These are phyloP conservation scores for Rhizodiscina lignyota DNA, from an alignment of 495 filamentous ascomycete species.

Conservation along the genomic window DNA sequence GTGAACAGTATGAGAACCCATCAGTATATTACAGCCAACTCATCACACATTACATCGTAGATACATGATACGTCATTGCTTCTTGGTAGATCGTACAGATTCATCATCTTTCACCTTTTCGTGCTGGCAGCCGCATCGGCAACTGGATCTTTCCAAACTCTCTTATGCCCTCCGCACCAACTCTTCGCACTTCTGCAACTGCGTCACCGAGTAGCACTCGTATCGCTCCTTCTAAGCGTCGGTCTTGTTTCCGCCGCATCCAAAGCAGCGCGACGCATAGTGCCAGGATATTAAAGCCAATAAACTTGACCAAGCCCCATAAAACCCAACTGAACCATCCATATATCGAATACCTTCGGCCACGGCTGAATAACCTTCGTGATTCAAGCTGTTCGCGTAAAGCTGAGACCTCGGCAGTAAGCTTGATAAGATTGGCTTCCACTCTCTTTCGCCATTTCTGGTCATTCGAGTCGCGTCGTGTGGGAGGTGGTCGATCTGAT, in stretches of 20 bases:
- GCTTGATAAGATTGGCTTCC: constrained; percentile 71
- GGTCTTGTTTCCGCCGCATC: constrained; percentile 63
- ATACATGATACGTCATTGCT: too few relatives aligned
- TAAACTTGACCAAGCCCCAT: constrained; percentile 53
- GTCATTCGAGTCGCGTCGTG: constrained; percentile 8
- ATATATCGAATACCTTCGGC: constrained; percentile 36
- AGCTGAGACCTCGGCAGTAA: constrained; percentile 90
- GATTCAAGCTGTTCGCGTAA: constrained; percentile 79
- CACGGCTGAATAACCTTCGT: constrained; percentile 35
- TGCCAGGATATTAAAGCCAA: constrained; percentile 52
- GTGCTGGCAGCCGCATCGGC: too few relatives aligned
- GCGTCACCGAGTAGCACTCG: constrained; percentile 39
- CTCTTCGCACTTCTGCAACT: constrained; percentile 23
- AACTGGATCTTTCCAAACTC: constrained; percentile 7
- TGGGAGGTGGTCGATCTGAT: neutral
- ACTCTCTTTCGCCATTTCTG: constrained; percentile 64
- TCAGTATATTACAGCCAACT: too few relatives aligned
- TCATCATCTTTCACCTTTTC: too few relatives aligned
- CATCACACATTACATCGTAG: too few relatives aligned
- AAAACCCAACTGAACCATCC: constrained; percentile 62
- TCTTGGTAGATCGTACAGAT: too few relatives aligned
- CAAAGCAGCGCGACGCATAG: constrained; percentile 57
- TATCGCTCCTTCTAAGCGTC: constrained; percentile 61
- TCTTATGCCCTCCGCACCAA: constrained; percentile 11
- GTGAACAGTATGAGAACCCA: too few relatives aligned